Evolutionary conservation across 164 flowering plant species (phyloP), one percentile per base, ranked within the genome.

Genomic region (Houttuynia cordata): DNA sequence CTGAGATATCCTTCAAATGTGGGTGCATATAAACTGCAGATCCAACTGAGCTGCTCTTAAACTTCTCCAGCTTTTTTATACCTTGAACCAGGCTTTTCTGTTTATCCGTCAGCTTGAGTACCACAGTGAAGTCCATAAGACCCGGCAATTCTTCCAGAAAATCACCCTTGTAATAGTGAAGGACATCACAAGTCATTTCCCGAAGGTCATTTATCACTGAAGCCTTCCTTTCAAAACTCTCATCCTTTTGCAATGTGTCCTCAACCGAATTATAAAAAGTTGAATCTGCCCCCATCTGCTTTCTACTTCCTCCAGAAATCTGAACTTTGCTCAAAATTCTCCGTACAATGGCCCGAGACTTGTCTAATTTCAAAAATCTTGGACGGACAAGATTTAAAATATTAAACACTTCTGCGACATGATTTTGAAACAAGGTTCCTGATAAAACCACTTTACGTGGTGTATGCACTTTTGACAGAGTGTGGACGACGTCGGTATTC

Each of bases 101-200:
- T 51, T 54, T 73, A 20, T 71, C 22, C 41, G 68, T 81, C 17
- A 87, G 81, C 56, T 77, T 75, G 7, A 88, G 80, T 15, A 83
- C 73, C 1, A 85, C 89, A 19, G 93, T 83, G 64, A 78, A 83
- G 59, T 91, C 97, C 51, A 82, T 78, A 24, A 90, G 83, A 25
- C 97, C 99, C 9, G 96, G 97, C 20, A 93, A 81, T 69, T 93
- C 97, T 41, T 90, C 96, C 61, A 86, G 60, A 71, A 81, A 85
- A 70, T 91, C 97, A 52, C 97, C 97, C 63, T 78, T 91, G 56
- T 90, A 91, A 62, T 88, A 94, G 51, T 94, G 96, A 51, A 90
- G 84, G 41, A 93, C 86, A 23, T 79, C 72, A 22, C 67, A 69
- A 0, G 99, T 93, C 90, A 93, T 79, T 71, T 90, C 92, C 5